Base-by-base conservation (phyloP, 257 asterid genomes). In the Solanum gandarillasii region DNA sequence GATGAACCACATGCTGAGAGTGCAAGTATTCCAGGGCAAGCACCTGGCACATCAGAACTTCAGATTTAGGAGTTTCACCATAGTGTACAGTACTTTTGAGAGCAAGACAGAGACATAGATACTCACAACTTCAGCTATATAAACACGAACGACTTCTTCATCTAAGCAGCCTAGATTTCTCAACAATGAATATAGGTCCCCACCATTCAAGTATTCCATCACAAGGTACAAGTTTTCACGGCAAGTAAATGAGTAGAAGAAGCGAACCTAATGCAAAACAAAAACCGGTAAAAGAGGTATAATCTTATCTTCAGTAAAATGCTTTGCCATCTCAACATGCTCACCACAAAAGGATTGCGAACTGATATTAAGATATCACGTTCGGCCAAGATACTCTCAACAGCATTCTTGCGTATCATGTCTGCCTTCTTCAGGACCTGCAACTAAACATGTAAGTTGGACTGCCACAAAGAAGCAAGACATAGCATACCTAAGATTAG, bases 261-360 rank as follows among this genome's bases (percentile, higher is more conserved):
- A 97, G 76, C 99, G 98, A 79, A 97, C 99, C 99, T 97, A 88
- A 87, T 41, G 87, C 86, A 89, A 39, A 88, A 86, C 87, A 89
- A 13, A 16, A 79, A 55, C 12, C 79, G 88, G 88, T 92, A 87
- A 94, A 62, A 86, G 75, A 73, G 79, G 86, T 86, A 90, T 36
- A 73, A 70, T 86, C 88, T 46, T 86, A 46, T 88, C 78, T 88
- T 84, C 87, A 73, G 88, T 86, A 25, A 90, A 78, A 83, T 86
- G 52, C 67, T 89, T 6, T 86, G 46, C 67, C 89, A 87, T 85
- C 76, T 87, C 87, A 88, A 87, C 87, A 90, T 89, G 90, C 99
- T 91, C 94, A 97, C 99, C 99, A 97, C 99, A 90, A 97, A 97
- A 86, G 98, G 99, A 93, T 97, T 96, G 90, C 98, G 99, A 86